A percentile compares a stretch with the other conserved stretches of the same genome.
phyloP scores from a whole-genome alignment of 2,329 filamentous ascomycete species.

The Hirsutella thompsonii region DNA sequence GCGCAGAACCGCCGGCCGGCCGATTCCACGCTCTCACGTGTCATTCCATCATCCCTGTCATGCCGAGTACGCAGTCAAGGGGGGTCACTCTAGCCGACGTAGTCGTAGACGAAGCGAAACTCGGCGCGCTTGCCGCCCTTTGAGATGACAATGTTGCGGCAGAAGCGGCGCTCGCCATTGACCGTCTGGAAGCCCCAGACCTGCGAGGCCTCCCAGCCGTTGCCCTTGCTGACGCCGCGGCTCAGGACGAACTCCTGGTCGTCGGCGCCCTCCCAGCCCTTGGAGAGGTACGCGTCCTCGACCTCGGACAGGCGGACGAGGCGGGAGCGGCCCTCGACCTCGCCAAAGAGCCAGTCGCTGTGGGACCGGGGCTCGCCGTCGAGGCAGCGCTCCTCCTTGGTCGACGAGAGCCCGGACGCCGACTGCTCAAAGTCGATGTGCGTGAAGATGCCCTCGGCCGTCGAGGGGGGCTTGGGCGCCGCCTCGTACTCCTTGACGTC shows the following conservation, averaged over 20 bases:
- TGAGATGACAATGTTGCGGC: slow-evolving; percentile 37
- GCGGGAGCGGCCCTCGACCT: slow-evolving; percentile 46
- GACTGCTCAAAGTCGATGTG: slow-evolving; percentile 64
- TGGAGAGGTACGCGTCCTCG: slow-evolving; percentile 41
- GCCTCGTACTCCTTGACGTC: slow-evolving; percentile 42
- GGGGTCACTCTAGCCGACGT: slow-evolving; percentile 10
- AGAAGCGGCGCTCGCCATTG: slow-evolving; percentile 37
- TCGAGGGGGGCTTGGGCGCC: slow-evolving; percentile 25
- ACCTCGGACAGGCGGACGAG: slow-evolving; percentile 35
- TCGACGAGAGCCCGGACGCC: slow-evolving; percentile 60
- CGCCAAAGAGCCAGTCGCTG: slow-evolving; percentile 69
- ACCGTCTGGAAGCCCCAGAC: slow-evolving; percentile 48
- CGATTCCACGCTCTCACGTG: too few species aligned
- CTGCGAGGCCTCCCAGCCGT: slow-evolving; percentile 43
- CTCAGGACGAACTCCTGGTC: slow-evolving; percentile 55
- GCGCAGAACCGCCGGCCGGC: too few species aligned
- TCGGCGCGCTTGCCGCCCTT: slow-evolving; percentile 35
- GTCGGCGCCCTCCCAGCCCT: slow-evolving; percentile 46
- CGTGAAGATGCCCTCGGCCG: slow-evolving; percentile 26
- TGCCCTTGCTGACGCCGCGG: slow-evolving; percentile 38
- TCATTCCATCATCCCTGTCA: too few species aligned
- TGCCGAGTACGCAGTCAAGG: background rate
- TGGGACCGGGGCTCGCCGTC: slow-evolving; percentile 47
- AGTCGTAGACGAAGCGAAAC: slow-evolving; percentile 46
- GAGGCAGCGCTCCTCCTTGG: slow-evolving; percentile 38